Base-by-base conservation (phyloP, 768 basidiomycete genomes). In the Leccinum broughii region DNA sequence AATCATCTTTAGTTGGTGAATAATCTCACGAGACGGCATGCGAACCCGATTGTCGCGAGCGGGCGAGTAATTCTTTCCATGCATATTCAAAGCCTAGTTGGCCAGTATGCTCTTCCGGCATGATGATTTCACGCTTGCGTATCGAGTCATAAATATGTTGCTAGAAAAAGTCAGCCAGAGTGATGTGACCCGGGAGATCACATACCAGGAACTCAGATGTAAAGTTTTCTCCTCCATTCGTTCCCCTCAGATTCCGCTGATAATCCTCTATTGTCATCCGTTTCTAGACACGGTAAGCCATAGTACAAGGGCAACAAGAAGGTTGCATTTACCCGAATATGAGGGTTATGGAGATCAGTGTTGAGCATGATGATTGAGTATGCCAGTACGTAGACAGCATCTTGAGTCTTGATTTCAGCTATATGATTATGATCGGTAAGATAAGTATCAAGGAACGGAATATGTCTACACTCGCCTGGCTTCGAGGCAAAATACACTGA, bases 281-380 rank as follows among this genome's bases (percentile, higher is more conserved):
- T 89, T 97, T 97, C 90, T 96, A 66, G 26, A 46, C 51, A 54
- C 56, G 34, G 53, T 64, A 35, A 67, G 57, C 26, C 24, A 53
- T 20, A 24, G 35, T 41, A 59, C 48, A 28, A n/a, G 6, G 11
- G 24, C n/a, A 39, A 51, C 17, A 64, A 60, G n/a, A 37, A 1
- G 51, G 37, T 54, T 26, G 11, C 68, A 58, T 88, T 72, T 70
- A 90, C 93, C 70, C 92, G 78, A 62, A 95, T 84, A 80, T 97
- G 94, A 13, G 95, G 95, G 70, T 92, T 98, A 72, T 98, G 95
- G 34, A 87, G 85, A 77, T 99, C 97, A 8, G 97, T 99, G 75
- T 99, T 99, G 54, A 99, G 84, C 94, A 99, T 85, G 73, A 99
- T 98, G 61, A 99, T 88, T 0, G 97, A 98, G 73, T 88, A 99